phyloP scores from a whole-genome alignment of 768 basidiomycete species.

The Tricholoma sp. region DNA sequence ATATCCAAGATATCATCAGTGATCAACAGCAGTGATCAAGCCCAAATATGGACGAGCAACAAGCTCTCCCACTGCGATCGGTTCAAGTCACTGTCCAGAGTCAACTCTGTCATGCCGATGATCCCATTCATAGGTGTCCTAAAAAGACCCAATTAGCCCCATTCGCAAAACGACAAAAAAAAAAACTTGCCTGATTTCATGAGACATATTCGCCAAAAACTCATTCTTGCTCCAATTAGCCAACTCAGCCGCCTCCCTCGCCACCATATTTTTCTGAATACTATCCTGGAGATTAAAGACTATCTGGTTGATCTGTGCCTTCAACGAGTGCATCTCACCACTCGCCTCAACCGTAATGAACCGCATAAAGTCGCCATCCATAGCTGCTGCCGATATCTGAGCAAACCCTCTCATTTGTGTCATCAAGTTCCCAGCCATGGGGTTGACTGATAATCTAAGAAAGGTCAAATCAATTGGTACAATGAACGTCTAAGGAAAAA shows the following conservation, averaged over 20 bases:
- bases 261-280: constrained; percentile 98
- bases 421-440: constrained; percentile 93
- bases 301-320: constrained; percentile 99
- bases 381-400: constrained; percentile 96
- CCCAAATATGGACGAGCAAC: too few relatives aligned
- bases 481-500: too few relatives aligned
- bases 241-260: constrained; percentile 79
- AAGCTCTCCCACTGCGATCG: too few relatives aligned
- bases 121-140: too few relatives aligned
- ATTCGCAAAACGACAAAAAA: too few relatives aligned
- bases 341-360: constrained; percentile 99
- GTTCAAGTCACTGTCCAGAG: too few relatives aligned
- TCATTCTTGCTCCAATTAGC: constrained; percentile 61
- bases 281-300: constrained; percentile 94
- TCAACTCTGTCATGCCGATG: too few relatives aligned
- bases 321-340: constrained; percentile 99
- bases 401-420: constrained; percentile 98
- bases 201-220: constrained; percentile 98
- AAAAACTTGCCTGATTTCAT: constrained; percentile 20
- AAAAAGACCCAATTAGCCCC: too few relatives aligned
- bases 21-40: too few relatives aligned
- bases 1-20: too few relatives aligned
- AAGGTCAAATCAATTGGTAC: neutral
- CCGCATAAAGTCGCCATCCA: constrained; percentile 97
- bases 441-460: constrained; percentile 86